These are phyloP conservation scores for Fusarium brachygibbosum DNA, from an alignment of 2,329 filamentous ascomycete species.

Conservation along the genomic window DNA sequence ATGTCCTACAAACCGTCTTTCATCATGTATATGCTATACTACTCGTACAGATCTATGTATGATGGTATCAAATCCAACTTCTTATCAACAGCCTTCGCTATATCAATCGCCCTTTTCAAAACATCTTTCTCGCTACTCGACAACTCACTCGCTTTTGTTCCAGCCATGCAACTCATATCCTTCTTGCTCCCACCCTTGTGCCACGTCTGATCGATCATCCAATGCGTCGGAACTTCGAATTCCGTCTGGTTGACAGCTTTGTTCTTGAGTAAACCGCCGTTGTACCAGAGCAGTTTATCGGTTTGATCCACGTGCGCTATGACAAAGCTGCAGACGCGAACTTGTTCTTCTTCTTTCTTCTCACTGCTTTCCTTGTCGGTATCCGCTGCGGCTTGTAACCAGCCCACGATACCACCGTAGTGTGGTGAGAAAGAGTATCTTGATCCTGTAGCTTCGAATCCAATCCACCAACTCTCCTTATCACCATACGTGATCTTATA, in stretches of 20 bases:
- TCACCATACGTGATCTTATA: slow-evolving; percentile 60
- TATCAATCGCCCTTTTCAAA: slow-evolving; percentile 19
- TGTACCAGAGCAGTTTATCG: slow-evolving; percentile 58
- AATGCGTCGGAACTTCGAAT: slow-evolving; percentile 55
- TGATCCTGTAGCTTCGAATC: slow-evolving; percentile 57
- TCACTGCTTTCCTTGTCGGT: not conserved
- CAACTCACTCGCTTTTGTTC: slow-evolving; percentile 22
- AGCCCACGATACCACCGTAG: slow-evolving; percentile 59
- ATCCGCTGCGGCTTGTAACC: slow-evolving; percentile 33
- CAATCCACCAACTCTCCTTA: slow-evolving; percentile 63
- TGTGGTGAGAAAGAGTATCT: slow-evolving; percentile 57
- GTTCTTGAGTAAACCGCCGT: slow-evolving; percentile 59
- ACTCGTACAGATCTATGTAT: not conserved
- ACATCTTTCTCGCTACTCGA: slow-evolving; percentile 4
- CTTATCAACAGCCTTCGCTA: slow-evolving; percentile 30
- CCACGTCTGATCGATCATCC: slow-evolving; percentile 59
- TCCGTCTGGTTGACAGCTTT: slow-evolving; percentile 51
- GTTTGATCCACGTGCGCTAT: slow-evolving; percentile 59
- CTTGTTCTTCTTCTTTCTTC: slow-evolving; percentile 26
- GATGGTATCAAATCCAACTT: slow-evolving; percentile 14
- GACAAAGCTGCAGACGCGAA: slow-evolving; percentile 56
- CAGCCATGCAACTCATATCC: slow-evolving; percentile 57
- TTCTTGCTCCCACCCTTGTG: slow-evolving; percentile 52
- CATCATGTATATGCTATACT: not conserved
- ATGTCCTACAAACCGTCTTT: not conserved